phyloP scores from a whole-genome alignment of 139 green algal genomes.

The Volvox africanus region DNA sequence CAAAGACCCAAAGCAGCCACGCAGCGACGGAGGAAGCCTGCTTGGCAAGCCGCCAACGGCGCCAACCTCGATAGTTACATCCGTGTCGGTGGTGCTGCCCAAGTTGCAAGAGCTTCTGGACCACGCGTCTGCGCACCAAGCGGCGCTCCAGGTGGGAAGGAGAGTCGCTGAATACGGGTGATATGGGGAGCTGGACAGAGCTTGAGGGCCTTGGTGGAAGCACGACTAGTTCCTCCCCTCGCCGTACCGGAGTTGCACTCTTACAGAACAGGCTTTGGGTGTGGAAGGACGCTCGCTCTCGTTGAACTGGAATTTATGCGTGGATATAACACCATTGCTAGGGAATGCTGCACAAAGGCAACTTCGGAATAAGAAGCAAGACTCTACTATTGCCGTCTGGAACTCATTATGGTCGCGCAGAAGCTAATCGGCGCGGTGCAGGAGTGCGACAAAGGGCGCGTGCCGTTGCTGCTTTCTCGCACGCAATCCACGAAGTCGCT shows the following conservation, averaged over 20 bases:
- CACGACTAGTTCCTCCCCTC: too few relatives aligned
- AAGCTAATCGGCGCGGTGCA: conserved; percentile 58
- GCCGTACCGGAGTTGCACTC: too few relatives aligned
- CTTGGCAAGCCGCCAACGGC: conserved; percentile 47
- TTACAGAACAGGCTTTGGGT: too few relatives aligned
- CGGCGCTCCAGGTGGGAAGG: conserved; percentile 40
- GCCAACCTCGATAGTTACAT: background rate
- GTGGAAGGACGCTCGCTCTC: too few relatives aligned
- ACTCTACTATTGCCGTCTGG: too few relatives aligned
- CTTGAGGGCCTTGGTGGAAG: too few relatives aligned
- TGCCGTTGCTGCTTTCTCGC: conserved; percentile 59
- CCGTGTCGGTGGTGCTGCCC: conserved; percentile 58
- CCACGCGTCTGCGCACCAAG: conserved; percentile 44
- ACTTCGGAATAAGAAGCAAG: too few relatives aligned
- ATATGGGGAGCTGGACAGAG: too few relatives aligned
- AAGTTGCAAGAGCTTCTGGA: conserved; percentile 79
- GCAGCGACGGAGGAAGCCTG: conserved; percentile 16
- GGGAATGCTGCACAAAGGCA: too few relatives aligned
- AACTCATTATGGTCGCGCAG: background rate
- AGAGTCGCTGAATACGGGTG: background rate
- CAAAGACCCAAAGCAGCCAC: conserved; percentile 11
- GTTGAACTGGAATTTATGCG: too few relatives aligned
- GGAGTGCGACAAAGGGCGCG: conserved; percentile 72
- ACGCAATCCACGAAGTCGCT: conserved; percentile 37
- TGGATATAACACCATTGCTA: too few relatives aligned